These are phyloP conservation scores for Vitis hybrid DNA, from an alignment of 177 flowering plant genomes.

Conservation along the genomic window DNA sequence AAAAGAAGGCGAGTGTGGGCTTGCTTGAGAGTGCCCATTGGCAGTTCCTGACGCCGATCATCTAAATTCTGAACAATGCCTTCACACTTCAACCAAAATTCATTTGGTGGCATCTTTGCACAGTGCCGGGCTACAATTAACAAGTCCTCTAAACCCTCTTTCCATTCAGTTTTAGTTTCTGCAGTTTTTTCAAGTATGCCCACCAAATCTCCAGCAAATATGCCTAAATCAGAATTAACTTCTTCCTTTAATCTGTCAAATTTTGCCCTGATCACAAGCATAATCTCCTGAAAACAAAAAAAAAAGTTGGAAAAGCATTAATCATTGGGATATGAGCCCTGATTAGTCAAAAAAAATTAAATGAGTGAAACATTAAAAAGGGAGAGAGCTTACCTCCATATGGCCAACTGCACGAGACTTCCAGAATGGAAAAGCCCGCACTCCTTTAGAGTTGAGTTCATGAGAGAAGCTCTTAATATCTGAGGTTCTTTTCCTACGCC, in stretches of 20 bases:
- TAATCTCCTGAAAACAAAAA: constrained; percentile 56
- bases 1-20: constrained; percentile 87
- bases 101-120: constrained; percentile 79
- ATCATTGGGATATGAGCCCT: neutral
- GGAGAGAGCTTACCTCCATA: constrained; percentile 54
- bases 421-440: constrained; percentile 78
- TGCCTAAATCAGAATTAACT: constrained; percentile 74
- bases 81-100: constrained; percentile 96
- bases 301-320: neutral
- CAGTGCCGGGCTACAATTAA: constrained; percentile 69
- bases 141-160: constrained; percentile 76
- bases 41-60: constrained; percentile 90
- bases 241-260: constrained; percentile 87
- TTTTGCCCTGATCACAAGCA: constrained; percentile 66
- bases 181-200: constrained; percentile 58
- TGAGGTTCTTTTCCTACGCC: constrained; percentile 69
- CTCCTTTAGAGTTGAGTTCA: constrained; percentile 97
- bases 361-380: neutral
- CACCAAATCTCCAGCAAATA: constrained; percentile 88
- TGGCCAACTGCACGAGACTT: constrained; percentile 81
- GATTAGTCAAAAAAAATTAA: neutral
- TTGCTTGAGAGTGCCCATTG: constrained; percentile 79
- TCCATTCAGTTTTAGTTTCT: constrained; percentile 68
- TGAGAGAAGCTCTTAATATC: constrained; percentile 96
- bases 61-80: constrained; percentile 85